Percentiles rank a stretch among this genome's conserved stretches.
These are phyloP conservation scores for Fistulifera solaris DNA, from an alignment of 108 stramenopile species.

Conservation along the genomic window DNA sequence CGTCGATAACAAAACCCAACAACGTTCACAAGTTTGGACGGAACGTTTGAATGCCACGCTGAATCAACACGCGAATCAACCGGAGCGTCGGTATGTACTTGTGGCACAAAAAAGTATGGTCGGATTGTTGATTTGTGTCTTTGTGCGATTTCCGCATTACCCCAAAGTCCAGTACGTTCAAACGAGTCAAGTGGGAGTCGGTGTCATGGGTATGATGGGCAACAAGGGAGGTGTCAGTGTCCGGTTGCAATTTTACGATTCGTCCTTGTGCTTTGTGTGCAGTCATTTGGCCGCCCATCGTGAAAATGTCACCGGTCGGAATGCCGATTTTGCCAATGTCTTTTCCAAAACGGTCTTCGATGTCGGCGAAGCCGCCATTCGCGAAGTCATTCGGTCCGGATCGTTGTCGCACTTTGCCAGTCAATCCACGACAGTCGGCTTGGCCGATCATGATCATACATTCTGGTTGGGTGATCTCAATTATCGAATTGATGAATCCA, in stretches of 20 bases:
- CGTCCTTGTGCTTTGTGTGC: conserved; percentile 90
- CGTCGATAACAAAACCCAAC: conserved; percentile 87
- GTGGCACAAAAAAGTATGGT: conserved; percentile 76
- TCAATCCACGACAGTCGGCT: conserved; percentile 48
- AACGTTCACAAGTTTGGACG: conserved; percentile 82
- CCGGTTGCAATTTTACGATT: conserved; percentile 85
- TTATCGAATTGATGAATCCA: conserved; percentile 89
- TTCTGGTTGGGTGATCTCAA: conserved; percentile 98
- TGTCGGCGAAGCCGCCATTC: conserved; percentile 79
- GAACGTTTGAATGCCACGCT: conserved; percentile 70
- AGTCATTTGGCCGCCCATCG: conserved; percentile 96
- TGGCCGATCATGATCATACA: conserved; percentile 87
- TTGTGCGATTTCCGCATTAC: conserved; percentile 71
- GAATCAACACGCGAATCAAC: conserved; percentile 41
- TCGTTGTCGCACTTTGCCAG: conserved; percentile 69
- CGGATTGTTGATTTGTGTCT: conserved; percentile 88
- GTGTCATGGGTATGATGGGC: conserved; percentile 98
- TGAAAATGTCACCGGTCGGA: conserved; percentile 92
- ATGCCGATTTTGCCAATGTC: conserved; percentile 89
- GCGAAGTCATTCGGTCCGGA: conserved; percentile 70
- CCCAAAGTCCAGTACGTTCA: conserved; percentile 54
- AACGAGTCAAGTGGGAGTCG: conserved; percentile 82
- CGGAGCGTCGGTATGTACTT: conserved; percentile 47
- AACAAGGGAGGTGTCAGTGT: conserved; percentile 96
- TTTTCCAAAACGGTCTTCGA: conserved; percentile 73